Base-by-base conservation (phyloP, 2,329 filamentous ascomycete genomes). In the Neonectria faginata region DNA sequence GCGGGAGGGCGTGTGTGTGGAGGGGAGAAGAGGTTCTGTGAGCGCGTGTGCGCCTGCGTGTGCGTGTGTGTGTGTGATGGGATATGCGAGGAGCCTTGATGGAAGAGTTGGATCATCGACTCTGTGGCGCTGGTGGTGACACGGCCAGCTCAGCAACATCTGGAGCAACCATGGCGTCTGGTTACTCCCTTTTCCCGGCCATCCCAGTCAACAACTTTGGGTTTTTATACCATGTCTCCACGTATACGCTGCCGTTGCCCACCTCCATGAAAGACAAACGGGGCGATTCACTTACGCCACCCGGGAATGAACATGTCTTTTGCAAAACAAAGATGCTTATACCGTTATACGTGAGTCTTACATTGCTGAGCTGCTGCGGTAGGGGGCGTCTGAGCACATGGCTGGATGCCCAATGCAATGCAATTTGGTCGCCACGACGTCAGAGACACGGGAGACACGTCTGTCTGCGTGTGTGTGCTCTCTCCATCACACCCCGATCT, bases 141-240 rank as follows among this genome's bases (percentile, higher is more conserved):
- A 73, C 71, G 53, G 69, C 71, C 69, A 73, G 54, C 71, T 72
- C 71, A 73, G 65, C 71, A 72, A 60, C 45, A 44, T 48, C 31
- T 44, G n/a, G 59, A 56, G 54, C 59, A 69, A 25, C 60, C 41
- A 51, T 39, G 31, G 42, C 31, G 22, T 39, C 29, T 57, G 8
- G 42, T n/a, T 39, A 45, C 41, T 22, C 5, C 33, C 33, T 7
- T 36, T n/a, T 31, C 16, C 27, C 48, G 10, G 45, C 39, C 27
- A 54, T 48, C 25, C 57, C 7, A 18, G 22, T 55, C 12, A 20
- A 16, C 29, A 42, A 47, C 7, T 14, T 47, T 25, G 25, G 36
- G 14, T 41, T 25, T 53, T 44, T 16, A 36, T 29, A 44, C 22
- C 22, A 39, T 54, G 45, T 25, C 36, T 20, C 45, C 36, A 62